Conservation (phyloP, 2,329 filamentous ascomycete species). For the Calonectria pauciramosa region DNA sequence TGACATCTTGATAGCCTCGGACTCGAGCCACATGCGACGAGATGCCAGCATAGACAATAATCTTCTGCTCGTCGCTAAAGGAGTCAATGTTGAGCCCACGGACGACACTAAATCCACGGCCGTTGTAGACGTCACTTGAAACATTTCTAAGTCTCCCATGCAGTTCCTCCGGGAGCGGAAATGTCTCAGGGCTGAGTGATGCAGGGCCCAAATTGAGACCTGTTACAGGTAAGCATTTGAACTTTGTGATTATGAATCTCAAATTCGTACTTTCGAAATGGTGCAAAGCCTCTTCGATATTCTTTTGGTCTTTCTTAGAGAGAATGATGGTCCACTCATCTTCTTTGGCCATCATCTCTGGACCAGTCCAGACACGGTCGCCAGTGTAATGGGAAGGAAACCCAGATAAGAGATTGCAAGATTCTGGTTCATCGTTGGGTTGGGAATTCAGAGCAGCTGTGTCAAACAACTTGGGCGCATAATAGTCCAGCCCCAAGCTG, state of each 20-base stretch:
- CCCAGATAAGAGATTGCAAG: background rate
- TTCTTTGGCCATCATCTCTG: background rate
- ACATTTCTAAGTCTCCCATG: background rate
- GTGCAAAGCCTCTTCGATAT: background rate
- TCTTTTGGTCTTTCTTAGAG: background rate
- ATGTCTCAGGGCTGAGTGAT: background rate
- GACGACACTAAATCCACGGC: background rate
- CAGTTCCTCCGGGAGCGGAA: background rate
- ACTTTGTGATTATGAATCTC: background rate
- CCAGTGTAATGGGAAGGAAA: background rate
- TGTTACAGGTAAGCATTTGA: background rate
- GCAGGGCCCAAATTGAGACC: background rate
- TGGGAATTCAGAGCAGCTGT: background rate
- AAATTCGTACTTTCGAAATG: background rate
- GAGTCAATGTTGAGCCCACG: background rate
- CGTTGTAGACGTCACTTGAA: background rate
- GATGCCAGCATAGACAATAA: background rate
- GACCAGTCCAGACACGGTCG: background rate
- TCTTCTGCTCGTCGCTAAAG: background rate
- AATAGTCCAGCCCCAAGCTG: background rate
- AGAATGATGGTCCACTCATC: background rate
- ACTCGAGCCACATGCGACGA: background rate
- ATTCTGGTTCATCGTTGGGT: background rate
- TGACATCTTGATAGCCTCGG: background rate
- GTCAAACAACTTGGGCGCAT: background rate